Evolutionary conservation across 1,139 yeast genomes (phyloP), one percentile per base, ranked within the genome.

Genomic region (Magnusiomyces sp.): DNA sequence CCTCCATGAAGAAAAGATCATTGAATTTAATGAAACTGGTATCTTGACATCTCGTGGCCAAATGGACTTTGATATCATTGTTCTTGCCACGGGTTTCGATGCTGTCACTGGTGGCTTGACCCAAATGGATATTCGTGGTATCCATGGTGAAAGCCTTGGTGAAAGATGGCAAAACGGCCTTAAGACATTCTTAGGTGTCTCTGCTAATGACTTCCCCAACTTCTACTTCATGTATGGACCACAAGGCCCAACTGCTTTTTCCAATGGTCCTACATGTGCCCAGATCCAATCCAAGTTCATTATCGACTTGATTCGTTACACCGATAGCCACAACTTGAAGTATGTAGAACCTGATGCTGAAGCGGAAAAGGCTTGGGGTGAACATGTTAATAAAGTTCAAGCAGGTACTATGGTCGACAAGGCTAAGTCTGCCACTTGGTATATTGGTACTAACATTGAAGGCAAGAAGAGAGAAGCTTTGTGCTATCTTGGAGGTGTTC

Each of bases 71-170:
- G 67, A 63, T 47, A 39, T 59, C 17, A 52, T 63, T 39, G 54
- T 59, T 7, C 53, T 61, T 17, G 67, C 67, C 5, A 63, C 66
- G 13, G 67, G 67, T 3, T 64, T 64, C 51, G 68, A 64, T 44
- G 58, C 63, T 16, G 51, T 59, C 36, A 62, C 66, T 40, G 68
- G 67, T 13, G 63, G 63, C 13, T 55, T 61, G 46, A 59, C 58
- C 33, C 59, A 56, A 42, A 57, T 64, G 33, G 58, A 59, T 27
- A 45, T 62, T 29, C 48, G 48, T 2, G 61, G 65, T 4, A 38
- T 49, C 20, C 31, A 52, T 34, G 60, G 60, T 11, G 48, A 56
- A 40, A 51, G 52, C 23, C 49, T 61, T n/a, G n/a, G n/a, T n/a
- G n/a, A n/a, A n/a, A n/a, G n/a, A n/a, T n/a, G n/a, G n/a, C n/a